Base-by-base conservation (phyloP, 2,329 filamentous ascomycete species). In the Niveomyces coronatus region DNA sequence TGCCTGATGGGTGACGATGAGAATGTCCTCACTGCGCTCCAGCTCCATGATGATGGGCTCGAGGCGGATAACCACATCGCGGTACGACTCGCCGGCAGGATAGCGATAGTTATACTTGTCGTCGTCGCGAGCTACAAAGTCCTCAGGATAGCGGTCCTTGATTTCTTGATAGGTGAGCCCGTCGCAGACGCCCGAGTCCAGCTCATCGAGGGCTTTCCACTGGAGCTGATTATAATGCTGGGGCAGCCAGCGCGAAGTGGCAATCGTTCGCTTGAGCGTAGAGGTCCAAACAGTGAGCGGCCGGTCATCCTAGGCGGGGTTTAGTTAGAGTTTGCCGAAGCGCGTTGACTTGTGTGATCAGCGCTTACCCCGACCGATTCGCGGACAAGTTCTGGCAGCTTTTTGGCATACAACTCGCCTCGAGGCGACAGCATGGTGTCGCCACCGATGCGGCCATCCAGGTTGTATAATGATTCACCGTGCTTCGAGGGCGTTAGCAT, bases 71-170 rank as follows among this genome's bases (percentile, higher is more conserved):
- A 98, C 91, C 1, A 98, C 89, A 54, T 98, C 91, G 40, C 89
- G 85, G 60, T 98, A 81, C 44, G 85, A 93, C 64, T 98, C 91
- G 38, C 91, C 91, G 45, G 91, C 91, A 5, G 91, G 82, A 63
- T 98, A 98, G 41, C 91, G 86, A 65, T 98, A 98, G 67, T 98
- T 96, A 75, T 96, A 96, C 63, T 98, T 98, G 70, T 98, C 91
- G 49, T 94, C 86, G 60, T 98, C 91, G 45, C 91, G 85, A 23
- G 89, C 87, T 35, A 79, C 78, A 64, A 98, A 98, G 64, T 98
- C 91, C 49, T 95, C 88, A 0, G 91, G 91, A 56, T 85, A 96
- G 39, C 74, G 67, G 52, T 93, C 77, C 53, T 91, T 86, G 55
- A 98, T 96, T 56, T 98, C 83, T 53, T 86, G 85, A 58, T 95